These are phyloP conservation scores for Tilletia setariae DNA, from an alignment of 1,284 basidiomycete genomes.

Conservation along the genomic window DNA sequence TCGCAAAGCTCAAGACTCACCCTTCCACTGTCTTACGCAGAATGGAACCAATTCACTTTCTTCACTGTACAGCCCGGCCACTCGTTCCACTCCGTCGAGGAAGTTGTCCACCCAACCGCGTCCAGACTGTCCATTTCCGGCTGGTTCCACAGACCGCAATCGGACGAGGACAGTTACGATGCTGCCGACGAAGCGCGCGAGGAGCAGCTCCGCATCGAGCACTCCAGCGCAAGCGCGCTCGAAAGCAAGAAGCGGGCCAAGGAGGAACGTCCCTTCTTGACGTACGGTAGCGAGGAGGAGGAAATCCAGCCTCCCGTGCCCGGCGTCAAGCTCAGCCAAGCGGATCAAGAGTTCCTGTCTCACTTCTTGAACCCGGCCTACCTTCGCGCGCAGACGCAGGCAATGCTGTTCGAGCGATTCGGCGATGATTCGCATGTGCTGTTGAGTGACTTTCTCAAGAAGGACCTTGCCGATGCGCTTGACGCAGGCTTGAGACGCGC, in stretches of 20 bases:
- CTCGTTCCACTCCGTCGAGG: constrained; percentile 96
- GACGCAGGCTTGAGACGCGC: constrained; percentile 49
- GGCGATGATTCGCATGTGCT: constrained; percentile 83
- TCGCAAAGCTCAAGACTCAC: not conserved
- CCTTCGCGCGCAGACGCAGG: constrained; percentile 75
- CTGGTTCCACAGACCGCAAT: constrained; percentile 84
- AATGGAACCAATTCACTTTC: constrained; percentile 96
- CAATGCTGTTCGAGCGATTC: constrained; percentile 76
- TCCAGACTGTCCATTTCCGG: constrained; percentile 76
- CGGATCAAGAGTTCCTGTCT: constrained; percentile 48
- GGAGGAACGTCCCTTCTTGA: constrained; percentile 61
- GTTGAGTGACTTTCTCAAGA: constrained; percentile 43
- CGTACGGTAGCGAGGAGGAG: constrained; percentile 25
- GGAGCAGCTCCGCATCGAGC: constrained; percentile 40
- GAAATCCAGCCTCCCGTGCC: constrained; percentile 39
- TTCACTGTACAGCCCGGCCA: constrained; percentile 80
- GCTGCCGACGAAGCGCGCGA: constrained; percentile 60
- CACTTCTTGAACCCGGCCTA: constrained; percentile 86
- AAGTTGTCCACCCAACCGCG: constrained; percentile 62
- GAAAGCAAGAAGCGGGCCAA: constrained; percentile 59
- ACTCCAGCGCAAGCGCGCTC: constrained; percentile 30
- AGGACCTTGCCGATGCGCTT: constrained; percentile 43
- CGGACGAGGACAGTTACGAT: constrained; percentile 82
- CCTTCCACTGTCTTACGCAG: constrained; percentile 36
- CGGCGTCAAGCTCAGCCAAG: constrained; percentile 40